Evolutionary conservation across 192 early-diverging fungal species (phyloP).

Genomic region (Coemansia sp.): DNA sequence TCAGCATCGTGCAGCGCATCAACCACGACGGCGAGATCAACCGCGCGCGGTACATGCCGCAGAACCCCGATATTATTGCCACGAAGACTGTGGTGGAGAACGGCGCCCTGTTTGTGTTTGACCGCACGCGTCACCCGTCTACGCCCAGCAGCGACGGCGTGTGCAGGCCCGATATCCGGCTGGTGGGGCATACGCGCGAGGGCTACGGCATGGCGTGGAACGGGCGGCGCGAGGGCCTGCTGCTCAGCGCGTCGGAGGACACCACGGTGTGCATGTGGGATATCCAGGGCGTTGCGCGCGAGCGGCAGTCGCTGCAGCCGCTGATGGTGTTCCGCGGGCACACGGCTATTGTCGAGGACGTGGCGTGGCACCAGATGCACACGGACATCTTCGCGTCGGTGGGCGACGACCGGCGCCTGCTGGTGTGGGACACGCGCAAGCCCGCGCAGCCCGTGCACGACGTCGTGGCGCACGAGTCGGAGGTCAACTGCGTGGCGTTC

Average conservation of each 20-base stretch:
- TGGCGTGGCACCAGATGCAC: slow-evolving; percentile 87
- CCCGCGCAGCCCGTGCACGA: slow-evolving; percentile 67
- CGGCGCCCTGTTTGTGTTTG: slow-evolving; percentile 97
- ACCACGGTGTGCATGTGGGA: slow-evolving; percentile 93
- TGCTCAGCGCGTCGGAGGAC: slow-evolving; percentile 93
- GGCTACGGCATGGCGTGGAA: slow-evolving; percentile 97
- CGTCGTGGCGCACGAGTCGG: slow-evolving; percentile 83
- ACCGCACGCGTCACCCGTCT: slow-evolving; percentile 85
- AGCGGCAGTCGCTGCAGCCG: slow-evolving; percentile 75
- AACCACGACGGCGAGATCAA: slow-evolving; percentile 98
- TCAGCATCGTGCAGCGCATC: slow-evolving; percentile 88
- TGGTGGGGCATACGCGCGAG: slow-evolving; percentile 90
- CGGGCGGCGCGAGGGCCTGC: slow-evolving; percentile 70
- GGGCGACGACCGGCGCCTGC: slow-evolving; percentile 90
- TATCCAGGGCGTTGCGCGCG: slow-evolving; percentile 76
- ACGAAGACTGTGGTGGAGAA: slow-evolving; percentile 78
- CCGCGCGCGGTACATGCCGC: slow-evolving; percentile 95
- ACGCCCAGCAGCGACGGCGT: slow-evolving; percentile 72
- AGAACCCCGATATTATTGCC: slow-evolving; percentile 94
- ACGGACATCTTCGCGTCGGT: slow-evolving; percentile 93
- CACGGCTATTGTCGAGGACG: slow-evolving; percentile 94
- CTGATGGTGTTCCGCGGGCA: slow-evolving; percentile 81
- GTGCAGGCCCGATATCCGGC: slow-evolving; percentile 84
- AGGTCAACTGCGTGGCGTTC: slow-evolving; percentile 95
- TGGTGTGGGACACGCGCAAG: slow-evolving; percentile 95